Evolutionary conservation across 2,329 filamentous ascomycete species (phyloP), one percentile per base, ranked within the genome.

Genomic region (Talaromyces pinophilus): DNA sequence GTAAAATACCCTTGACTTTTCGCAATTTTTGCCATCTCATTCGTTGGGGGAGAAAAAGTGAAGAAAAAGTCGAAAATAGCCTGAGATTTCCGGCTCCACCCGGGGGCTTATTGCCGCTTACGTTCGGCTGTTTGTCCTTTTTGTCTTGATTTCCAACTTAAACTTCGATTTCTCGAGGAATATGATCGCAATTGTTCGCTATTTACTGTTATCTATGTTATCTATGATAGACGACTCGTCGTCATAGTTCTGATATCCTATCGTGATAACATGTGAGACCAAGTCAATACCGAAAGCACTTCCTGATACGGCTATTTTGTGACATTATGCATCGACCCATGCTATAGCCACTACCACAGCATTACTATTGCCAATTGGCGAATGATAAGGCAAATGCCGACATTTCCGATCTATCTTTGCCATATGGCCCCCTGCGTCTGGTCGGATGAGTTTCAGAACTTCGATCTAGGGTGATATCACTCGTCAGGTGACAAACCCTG

Each of bases 51-150:
- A 35, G 33, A n/a, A 48, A 22, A 33, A 33, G 15, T 30, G 57
- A 19, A 17, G 28, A 22, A 48, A 44, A 55, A 42, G 11, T 6
- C 15, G 25, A n/a, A 44, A 44, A 55, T 42, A 55, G 35, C 48
- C 61, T 30, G 48, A 55, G 10, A 55, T 63, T 42, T n/a, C 61
- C 61, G 61, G 25, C 13, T 63, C 15, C 13, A 63, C 35, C 61
- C 61, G 61, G 42, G n/a, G 70, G 48, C 22, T 64, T 68, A 57
- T 59, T 19, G 40, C 42, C 57, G 44, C 57, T 60, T 54, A 54
- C 28, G 22, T 42, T 63, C 50, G 55, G 66, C 59, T 59, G 1
- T 17, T 30, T 10, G 15, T 30, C 25, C 17, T 5, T 59, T 17
- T 30, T 30, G 6, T 17, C 25, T 28, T 5, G 48, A 54, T 54